Conservation (phyloP, 352 stramenopile genomes). For the Phytopythium mirpurense region DNA sequence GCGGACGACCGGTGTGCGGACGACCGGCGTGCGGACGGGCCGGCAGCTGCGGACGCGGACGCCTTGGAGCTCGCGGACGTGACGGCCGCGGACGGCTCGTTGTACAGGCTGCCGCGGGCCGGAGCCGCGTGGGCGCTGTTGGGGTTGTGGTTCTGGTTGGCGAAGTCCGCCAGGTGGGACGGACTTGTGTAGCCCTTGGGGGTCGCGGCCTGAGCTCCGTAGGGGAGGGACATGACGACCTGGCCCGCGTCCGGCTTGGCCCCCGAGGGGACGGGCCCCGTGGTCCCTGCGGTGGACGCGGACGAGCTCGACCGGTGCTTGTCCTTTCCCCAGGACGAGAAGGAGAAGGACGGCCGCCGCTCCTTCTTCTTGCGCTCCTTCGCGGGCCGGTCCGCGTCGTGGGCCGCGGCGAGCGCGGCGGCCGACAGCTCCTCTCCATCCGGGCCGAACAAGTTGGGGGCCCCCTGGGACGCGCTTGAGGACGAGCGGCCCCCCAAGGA, state of each 20-base stretch:
- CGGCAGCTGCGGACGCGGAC: no score
- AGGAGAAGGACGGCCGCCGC: conserved; percentile 45
- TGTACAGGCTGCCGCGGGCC: conserved; percentile 5
- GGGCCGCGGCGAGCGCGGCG: conserved; percentile 25
- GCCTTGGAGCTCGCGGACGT: conserved; percentile 2
- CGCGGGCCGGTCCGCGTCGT: conserved; percentile 1
- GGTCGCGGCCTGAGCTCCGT: conserved; percentile 27
- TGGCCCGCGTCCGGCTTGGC: conserved; percentile 5
- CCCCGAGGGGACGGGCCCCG: no score
- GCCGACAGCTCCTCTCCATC: conserved; percentile 25
- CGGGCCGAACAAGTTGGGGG: background rate
- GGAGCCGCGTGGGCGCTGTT: background rate
- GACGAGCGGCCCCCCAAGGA: conserved; percentile 31
- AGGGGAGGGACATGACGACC: conserved; percentile 35
- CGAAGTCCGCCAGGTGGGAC: conserved; percentile 6
- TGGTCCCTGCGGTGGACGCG: background rate
- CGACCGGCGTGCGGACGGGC: background rate
- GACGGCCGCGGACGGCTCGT: conserved; percentile 6
- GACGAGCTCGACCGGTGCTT: conserved; percentile 29
- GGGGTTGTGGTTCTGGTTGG: conserved; percentile 4
- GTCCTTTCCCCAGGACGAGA: conserved; percentile 44
- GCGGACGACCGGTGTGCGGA: background rate
- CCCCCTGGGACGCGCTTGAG: conserved; percentile 4
- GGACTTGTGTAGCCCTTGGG: conserved; percentile 16
- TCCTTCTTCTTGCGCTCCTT: conserved; percentile 33